A percentile compares a stretch with the other conserved stretches of the same genome.
phyloP scores from a whole-genome alignment of 2,329 filamentous ascomycete species.

The Arachnomyces sp. region DNA sequence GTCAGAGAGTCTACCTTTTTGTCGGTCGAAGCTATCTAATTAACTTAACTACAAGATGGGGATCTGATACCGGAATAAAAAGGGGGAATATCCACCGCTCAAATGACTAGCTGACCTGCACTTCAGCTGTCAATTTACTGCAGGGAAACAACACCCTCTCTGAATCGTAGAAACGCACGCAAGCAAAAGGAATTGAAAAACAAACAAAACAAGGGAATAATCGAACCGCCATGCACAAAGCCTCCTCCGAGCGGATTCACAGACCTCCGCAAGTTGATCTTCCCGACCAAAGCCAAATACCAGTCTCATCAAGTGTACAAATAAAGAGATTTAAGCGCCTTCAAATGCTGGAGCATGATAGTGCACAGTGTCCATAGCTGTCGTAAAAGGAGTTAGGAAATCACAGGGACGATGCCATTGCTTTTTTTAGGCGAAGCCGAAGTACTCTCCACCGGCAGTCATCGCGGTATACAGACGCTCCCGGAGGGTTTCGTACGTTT shows the following conservation, averaged over 20 bases:
- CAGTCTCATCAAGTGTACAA: slow-evolving; percentile 15
- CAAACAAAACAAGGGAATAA: slow-evolving; percentile 7
- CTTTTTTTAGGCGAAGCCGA: slow-evolving; percentile 74
- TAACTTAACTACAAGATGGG: slow-evolving; percentile 9
- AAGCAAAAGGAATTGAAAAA: not conserved
- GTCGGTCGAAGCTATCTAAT: no score
- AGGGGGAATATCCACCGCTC: slow-evolving; percentile 1
- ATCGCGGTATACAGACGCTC: slow-evolving; percentile 89
- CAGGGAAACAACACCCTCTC: not conserved
- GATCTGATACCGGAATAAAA: slow-evolving; percentile 3
- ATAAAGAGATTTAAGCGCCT: slow-evolving; percentile 22
- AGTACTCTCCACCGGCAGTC: slow-evolving; percentile 94
- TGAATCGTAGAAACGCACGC: not conserved
- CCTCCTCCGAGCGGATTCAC: not conserved
- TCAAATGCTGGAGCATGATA: slow-evolving; percentile 25
- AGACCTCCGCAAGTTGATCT: slow-evolving; percentile 10
- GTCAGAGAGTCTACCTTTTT: no score
- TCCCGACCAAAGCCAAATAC: no score
- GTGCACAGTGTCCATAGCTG: slow-evolving; percentile 5
- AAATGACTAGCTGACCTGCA: slow-evolving; percentile 31
- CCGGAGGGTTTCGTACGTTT: slow-evolving; percentile 84
- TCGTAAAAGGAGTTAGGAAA: slow-evolving; percentile 7
- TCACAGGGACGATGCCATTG: slow-evolving; percentile 1
- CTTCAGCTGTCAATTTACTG: slow-evolving; percentile 22
- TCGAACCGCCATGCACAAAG: slow-evolving; percentile 8